A percentile compares a stretch with the other conserved stretches of the same genome.
Conservation (phyloP, 805 yeast species). For the Torulaspora gathmanii region DNA sequence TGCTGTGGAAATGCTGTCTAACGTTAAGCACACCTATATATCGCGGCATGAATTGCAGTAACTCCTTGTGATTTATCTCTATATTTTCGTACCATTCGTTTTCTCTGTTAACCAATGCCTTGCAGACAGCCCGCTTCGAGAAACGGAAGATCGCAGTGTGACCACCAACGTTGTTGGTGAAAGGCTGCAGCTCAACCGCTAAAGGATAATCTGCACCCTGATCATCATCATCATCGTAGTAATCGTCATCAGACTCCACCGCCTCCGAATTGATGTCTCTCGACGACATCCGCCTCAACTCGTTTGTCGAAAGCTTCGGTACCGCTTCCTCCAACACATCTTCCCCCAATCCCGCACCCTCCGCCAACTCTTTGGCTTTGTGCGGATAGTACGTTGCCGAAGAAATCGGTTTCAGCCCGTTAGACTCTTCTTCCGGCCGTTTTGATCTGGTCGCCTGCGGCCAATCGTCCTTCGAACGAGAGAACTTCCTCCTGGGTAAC, state of each 20-base stretch:
- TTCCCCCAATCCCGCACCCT: conserved; percentile 1
- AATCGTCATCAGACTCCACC: conserved; percentile 12
- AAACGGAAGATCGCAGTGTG: conserved; percentile 95
- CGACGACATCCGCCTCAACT: neutral
- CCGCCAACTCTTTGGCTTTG: conserved; percentile 37
- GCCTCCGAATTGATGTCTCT: conserved; percentile 8
- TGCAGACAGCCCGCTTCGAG: conserved; percentile 88
- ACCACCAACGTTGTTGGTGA: conserved; percentile 93
- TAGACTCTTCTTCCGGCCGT: neutral
- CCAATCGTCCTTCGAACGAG: conserved; percentile 9
- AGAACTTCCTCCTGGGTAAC: conserved; percentile 11
- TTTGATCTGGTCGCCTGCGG: neutral
- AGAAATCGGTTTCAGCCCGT: conserved; percentile 52
- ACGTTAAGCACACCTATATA: conserved; percentile 94
- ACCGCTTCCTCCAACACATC: conserved; percentile 11
- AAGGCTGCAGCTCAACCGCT: conserved; percentile 87
- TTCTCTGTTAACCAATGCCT: conserved; percentile 85
- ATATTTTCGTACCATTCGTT: conserved; percentile 88
- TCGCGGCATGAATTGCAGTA: conserved; percentile 82
- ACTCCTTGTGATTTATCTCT: conserved; percentile 69
- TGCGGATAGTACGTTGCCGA: conserved; percentile 72
- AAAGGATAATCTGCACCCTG: conserved; percentile 50
- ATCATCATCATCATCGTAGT: conserved; percentile 23
- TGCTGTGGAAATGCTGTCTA: conserved; percentile 52
- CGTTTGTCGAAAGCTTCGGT: conserved; percentile 7